phyloP scores from a whole-genome alignment of 2,329 filamentous ascomycete genomes.

The Immersiporthe knoxdaviesiana region DNA sequence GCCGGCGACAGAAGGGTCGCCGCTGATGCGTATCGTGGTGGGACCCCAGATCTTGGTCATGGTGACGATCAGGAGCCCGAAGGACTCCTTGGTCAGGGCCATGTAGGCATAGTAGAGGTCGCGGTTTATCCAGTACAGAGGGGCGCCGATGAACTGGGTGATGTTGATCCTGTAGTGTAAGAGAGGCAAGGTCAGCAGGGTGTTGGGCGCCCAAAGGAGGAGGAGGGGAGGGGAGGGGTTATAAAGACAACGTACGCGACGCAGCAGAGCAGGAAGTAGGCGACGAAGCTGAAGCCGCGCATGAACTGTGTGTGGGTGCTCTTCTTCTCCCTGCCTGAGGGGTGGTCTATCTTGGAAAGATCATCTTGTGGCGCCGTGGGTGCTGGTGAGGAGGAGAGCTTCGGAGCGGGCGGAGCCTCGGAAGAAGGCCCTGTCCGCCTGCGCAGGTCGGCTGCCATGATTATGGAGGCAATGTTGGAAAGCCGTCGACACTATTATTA shows the following conservation, averaged over 20 bases:
- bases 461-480: constrained; percentile 33
- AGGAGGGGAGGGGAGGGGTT: background rate
- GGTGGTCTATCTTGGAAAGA: constrained; percentile 44
- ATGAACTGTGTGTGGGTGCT: constrained; percentile 53
- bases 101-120: constrained; percentile 86
- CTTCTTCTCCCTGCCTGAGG: constrained; percentile 59
- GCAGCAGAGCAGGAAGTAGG: constrained; percentile 57
- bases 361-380: constrained; percentile 29
- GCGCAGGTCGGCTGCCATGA: constrained; percentile 43
- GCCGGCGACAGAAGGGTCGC: constrained; percentile 76
- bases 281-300: constrained; percentile 53
- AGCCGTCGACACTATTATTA: background rate
- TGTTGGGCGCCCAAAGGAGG: background rate
- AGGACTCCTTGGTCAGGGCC: constrained; percentile 82
- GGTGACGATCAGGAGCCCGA: constrained; percentile 76
- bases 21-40: constrained; percentile 79
- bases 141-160: constrained; percentile 76
- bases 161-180: constrained; percentile 59
- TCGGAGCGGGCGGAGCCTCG: constrained; percentile 32
- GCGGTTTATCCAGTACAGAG: constrained; percentile 75
- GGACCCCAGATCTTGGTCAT: constrained; percentile 90
- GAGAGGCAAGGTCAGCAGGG: constrained; percentile 19
- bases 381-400: constrained; percentile 38
- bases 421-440: constrained; percentile 36
- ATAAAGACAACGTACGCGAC: constrained; percentile 51